phyloP scores from a whole-genome alignment of 1,139 yeast species.

The Geotrichum bryndzae region DNA sequence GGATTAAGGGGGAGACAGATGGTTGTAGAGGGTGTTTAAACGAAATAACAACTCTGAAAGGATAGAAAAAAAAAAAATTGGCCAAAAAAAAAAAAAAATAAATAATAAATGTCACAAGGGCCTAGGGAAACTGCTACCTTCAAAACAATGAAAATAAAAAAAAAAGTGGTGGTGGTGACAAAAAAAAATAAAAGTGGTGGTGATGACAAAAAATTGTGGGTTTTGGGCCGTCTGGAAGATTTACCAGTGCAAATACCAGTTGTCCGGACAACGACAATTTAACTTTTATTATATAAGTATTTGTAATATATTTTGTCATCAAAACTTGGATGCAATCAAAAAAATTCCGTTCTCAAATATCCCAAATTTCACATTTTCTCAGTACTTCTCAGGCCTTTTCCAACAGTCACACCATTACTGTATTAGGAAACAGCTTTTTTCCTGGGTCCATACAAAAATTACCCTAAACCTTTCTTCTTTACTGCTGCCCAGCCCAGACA shows the following conservation, averaged over 20 bases:
- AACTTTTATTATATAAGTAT: not conserved
- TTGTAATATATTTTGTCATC: not conserved
- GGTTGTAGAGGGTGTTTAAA: not conserved
- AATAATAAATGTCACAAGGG: not conserved
- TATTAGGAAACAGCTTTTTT: not conserved
- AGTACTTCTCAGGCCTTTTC: not conserved
- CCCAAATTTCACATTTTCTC: not conserved
- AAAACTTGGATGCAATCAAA: not conserved
- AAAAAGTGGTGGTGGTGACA: not conserved
- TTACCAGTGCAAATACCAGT: not conserved
- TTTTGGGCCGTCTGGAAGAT: not conserved
- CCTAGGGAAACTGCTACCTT: not conserved
- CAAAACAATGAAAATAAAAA: not conserved
- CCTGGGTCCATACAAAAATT: not conserved
- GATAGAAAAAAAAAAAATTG: not conserved
- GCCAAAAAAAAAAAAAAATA: not conserved
- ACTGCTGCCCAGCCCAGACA: not conserved
- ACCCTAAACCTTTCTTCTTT: constrained; percentile 6
- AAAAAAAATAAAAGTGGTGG: not conserved
- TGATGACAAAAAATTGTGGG: not conserved
- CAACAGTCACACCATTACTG: not conserved
- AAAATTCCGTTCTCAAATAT: not conserved
- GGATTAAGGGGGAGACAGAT: not conserved
- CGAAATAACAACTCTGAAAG: not conserved
- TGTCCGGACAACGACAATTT: not conserved